A percentile compares a stretch with the other conserved stretches of the same genome.
Conservation (phyloP, 768 basidiomycete genomes). For the Termitomyces sp. region DNA sequence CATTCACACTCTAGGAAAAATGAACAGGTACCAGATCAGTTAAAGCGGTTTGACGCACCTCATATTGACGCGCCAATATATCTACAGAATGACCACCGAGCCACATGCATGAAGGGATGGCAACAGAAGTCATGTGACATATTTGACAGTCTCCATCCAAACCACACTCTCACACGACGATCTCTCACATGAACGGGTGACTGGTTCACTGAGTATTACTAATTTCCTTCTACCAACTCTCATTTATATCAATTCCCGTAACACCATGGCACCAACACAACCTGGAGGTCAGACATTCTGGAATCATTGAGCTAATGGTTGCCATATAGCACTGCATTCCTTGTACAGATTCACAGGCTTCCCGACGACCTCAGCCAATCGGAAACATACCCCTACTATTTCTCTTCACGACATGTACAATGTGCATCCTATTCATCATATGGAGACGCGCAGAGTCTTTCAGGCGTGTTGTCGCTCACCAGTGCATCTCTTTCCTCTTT, state of each 20-base stretch:
- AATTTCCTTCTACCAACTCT: background rate
- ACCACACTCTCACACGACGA: background rate
- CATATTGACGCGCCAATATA: too few relatives aligned
- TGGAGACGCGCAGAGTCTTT: constrained; percentile 57
- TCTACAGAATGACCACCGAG: too few relatives aligned
- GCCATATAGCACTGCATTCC: background rate
- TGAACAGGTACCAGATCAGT: too few relatives aligned
- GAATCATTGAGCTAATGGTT: background rate
- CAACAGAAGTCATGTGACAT: background rate
- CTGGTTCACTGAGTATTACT: background rate
- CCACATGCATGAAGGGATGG: too few relatives aligned
- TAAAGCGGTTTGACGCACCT: too few relatives aligned
- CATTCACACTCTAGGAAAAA: too few relatives aligned
- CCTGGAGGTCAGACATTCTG: constrained; percentile 9
- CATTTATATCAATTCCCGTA: background rate
- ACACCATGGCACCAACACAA: constrained; percentile 9
- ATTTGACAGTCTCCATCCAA: background rate
- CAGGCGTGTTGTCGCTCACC: constrained; percentile 55
- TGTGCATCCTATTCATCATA: constrained; percentile 53
- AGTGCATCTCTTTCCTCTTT: constrained; percentile 29
- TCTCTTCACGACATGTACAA: constrained; percentile 51
- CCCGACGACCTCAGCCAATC: constrained; percentile 60
- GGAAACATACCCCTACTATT: constrained; percentile 49
- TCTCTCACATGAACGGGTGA: background rate
- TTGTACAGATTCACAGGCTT: constrained; percentile 47